Evolutionary conservation across 306 rosid species (phyloP).

Genomic region (Quillaja saponaria): DNA sequence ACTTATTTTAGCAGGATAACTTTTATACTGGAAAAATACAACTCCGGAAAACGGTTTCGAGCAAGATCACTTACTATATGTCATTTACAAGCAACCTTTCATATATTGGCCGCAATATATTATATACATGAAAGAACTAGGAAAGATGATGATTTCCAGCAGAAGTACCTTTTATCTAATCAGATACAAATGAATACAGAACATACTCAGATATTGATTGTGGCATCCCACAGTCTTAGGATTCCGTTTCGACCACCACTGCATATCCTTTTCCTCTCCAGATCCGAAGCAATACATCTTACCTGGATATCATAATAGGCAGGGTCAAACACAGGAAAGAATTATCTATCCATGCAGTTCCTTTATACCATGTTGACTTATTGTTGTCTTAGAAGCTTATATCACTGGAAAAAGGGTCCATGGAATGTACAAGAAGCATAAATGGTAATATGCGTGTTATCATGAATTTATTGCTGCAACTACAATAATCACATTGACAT

Average conservation of each 20-base stretch:
- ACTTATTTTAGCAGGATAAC: too few species aligned
- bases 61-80: too few species aligned
- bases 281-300: slow-evolving; percentile 79
- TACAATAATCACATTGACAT: slow-evolving; percentile 12
- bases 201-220: slow-evolving; percentile 67
- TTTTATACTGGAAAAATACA: too few species aligned
- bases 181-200: not conserved
- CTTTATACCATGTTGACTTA: not conserved
- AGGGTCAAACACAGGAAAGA: slow-evolving; percentile 28
- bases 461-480: slow-evolving; percentile 10
- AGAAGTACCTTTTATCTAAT: slow-evolving; percentile 22
- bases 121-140: slow-evolving; percentile 15
- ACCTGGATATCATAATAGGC: slow-evolving; percentile 53
- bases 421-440: slow-evolving; percentile 11
- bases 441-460: slow-evolving; percentile 5
- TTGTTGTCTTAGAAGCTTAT: slow-evolving; percentile 1
- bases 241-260: slow-evolving; percentile 96
- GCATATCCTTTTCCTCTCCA: slow-evolving; percentile 96
- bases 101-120: slow-evolving; percentile 9
- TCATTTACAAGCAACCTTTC: too few species aligned
- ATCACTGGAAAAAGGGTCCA: slow-evolving; percentile 17
- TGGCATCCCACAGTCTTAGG: slow-evolving; percentile 98
- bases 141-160: slow-evolving; percentile 13
- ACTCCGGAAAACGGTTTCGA: too few species aligned
- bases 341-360: not conserved